Evolutionary conservation across 108 stramenopile species (phyloP).

Genomic region (Epithemia pelagica): DNA sequence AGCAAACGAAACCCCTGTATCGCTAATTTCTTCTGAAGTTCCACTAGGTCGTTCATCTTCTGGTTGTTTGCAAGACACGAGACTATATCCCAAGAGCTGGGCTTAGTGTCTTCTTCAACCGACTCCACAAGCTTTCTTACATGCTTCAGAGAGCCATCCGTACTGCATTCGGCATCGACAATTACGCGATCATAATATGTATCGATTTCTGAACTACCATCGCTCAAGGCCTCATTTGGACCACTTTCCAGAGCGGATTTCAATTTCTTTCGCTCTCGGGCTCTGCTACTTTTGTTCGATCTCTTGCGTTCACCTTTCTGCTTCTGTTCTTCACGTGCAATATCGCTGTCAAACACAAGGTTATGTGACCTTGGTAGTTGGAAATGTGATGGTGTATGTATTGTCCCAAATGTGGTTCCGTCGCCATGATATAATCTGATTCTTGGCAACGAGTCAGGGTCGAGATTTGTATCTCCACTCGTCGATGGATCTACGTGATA

Average conservation of each 20-base stretch:
- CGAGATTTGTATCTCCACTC: background rate
- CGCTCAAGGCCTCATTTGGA: constrained; percentile 1
- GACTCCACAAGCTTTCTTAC: constrained; percentile 30
- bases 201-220: constrained; percentile 1
- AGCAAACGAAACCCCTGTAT: constrained; percentile 70
- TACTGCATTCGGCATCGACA: constrained; percentile 93
- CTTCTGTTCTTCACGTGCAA: constrained; percentile 40
- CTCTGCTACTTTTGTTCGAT: constrained; percentile 79
- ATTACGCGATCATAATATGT: constrained; percentile 75
- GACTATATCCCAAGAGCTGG: constrained; percentile 10
- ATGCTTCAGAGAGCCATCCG: constrained; percentile 85
- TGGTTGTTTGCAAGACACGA: constrained; percentile 26
- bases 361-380: background rate
- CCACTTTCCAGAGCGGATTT: constrained; percentile 19
- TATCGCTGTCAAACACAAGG: constrained; percentile 65
- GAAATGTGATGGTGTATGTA: too few species aligned
- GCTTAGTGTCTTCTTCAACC: constrained; percentile 15
- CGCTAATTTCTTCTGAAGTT: constrained; percentile 70
- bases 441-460: background rate
- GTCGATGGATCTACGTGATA: constrained; percentile 40
- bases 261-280: constrained; percentile 59
- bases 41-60: constrained; percentile 53
- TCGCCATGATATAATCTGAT: constrained; percentile 60
- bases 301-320: constrained; percentile 62
- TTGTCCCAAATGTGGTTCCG: constrained; percentile 65